Evolutionary conservation across 306 rosid species (phyloP), one percentile per base, ranked within the genome.

Genomic region (Glycine tomentella): DNA sequence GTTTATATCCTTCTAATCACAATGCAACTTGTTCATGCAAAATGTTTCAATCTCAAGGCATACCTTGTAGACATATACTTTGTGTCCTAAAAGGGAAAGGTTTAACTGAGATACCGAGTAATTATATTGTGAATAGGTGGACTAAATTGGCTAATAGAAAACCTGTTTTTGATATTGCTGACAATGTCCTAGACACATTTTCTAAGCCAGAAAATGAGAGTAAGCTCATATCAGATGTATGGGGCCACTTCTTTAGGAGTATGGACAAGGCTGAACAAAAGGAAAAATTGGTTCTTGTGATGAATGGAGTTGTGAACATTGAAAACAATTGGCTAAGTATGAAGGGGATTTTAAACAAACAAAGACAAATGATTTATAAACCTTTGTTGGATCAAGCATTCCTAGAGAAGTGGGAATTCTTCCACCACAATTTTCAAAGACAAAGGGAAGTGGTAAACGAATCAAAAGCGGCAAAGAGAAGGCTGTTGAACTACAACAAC

Each of bases 111-210:
- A 72, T 72, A 33, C 36, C 77, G n/a, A 72, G 4, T 52, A 31
- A 14, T 14, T 72, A 13, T 4, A 34, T 33, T 45, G 9, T 44
- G 6, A 45, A 46, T 48, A 69, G 56, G 4, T 45, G 57, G 56
- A 69, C 3, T 2, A 72, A 72, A 4, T 51, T 72, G 15, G 76
- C 45, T 13, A 71, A 9, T 71, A 51, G 76, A 3, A 71, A 51
- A 71, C 6, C 31, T 7, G 20, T 31, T 71, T 71, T 71, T 51
- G 13, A 71, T 50, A 3, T 6, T 49, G 48, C 8, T 13, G 15
- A 11, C 40, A 25, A 48, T 5, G 42, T 69, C 9, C 20, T 49
- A 2, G 11, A 25, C 0, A 4, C 6, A 5, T 70, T 10, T 25
- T 48, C 44, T 70, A 31, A 20, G 0, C 59, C 3, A 25, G 9